Evolutionary conservation across 257 asterid species (phyloP).

Genomic region (Oldenlandia corymbosa): DNA sequence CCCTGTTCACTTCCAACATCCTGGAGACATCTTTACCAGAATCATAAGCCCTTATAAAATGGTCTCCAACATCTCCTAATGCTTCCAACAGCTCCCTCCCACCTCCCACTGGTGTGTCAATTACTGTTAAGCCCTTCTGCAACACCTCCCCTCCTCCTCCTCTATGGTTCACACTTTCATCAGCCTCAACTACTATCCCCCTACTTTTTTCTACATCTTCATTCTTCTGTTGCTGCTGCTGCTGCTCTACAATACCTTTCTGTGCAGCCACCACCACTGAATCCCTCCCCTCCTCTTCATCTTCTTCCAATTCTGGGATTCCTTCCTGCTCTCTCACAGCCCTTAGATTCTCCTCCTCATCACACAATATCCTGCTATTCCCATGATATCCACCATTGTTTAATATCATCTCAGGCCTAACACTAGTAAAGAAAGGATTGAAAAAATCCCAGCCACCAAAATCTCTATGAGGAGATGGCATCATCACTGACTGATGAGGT

Average conservation of each 20-base stretch:
- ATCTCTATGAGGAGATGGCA: slow-evolving; percentile 63
- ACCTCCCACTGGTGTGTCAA: slow-evolving; percentile 67
- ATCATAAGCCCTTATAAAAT: slow-evolving; percentile 73
- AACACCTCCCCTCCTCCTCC: no score
- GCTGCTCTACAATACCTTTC: slow-evolving; percentile 20
- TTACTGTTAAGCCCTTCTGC: slow-evolving; percentile 50
- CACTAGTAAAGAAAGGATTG: slow-evolving; percentile 54
- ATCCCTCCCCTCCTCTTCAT: slow-evolving; percentile 26
- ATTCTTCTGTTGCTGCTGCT: background rate
- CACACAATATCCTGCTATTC: slow-evolving; percentile 51
- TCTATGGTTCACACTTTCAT: slow-evolving; percentile 33
- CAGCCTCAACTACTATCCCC: slow-evolving; percentile 32
- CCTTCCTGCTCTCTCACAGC: slow-evolving; percentile 90
- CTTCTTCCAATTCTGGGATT: slow-evolving; percentile 76
- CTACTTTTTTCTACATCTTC: no score
- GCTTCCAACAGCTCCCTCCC: slow-evolving; percentile 91
- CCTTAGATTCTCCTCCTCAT: slow-evolving; percentile 85
- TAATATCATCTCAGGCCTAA: slow-evolving; percentile 52
- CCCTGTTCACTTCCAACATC: slow-evolving; percentile 86
- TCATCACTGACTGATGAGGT: no score
- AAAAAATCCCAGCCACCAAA: slow-evolving; percentile 97
- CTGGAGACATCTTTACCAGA: slow-evolving; percentile 86
- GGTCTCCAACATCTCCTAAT: slow-evolving; percentile 71
- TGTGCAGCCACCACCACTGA: slow-evolving; percentile 24
- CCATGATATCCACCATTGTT: no score